Percentiles rank a stretch among this genome's conserved stretches.
These are phyloP conservation scores for Neopestalotiopsis clavispora DNA, from an alignment of 2,329 filamentous ascomycete species.

Conservation along the genomic window DNA sequence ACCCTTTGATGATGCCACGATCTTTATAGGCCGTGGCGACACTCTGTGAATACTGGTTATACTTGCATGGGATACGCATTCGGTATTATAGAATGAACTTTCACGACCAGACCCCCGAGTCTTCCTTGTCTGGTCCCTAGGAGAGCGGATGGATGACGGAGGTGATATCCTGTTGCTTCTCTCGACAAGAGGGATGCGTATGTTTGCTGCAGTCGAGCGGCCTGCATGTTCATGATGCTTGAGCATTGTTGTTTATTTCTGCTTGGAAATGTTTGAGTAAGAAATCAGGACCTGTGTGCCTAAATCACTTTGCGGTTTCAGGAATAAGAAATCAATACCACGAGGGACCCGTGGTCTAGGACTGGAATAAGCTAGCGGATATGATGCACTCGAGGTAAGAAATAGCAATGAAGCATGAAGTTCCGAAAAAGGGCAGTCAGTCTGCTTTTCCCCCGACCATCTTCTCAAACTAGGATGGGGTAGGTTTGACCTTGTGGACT, in stretches of 20 bases:
- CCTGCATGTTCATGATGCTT: background rate
- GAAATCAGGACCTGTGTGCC: background rate
- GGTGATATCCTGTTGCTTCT: conserved; percentile 20
- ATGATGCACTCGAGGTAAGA: no score
- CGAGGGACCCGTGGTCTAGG: background rate
- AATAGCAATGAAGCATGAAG: background rate
- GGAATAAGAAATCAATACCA: background rate
- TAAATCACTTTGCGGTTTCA: background rate
- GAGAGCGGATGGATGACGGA: conserved; percentile 28
- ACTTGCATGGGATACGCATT: conserved; percentile 35
- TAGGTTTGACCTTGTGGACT: background rate
- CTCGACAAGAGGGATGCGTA: conserved; percentile 20
- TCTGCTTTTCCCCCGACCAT: background rate
- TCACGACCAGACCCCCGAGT: conserved; percentile 38
- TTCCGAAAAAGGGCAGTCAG: background rate
- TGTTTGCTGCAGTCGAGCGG: background rate
- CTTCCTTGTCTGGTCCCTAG: conserved; percentile 43
- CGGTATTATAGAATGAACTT: conserved; percentile 42
- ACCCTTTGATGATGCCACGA: conserved; percentile 21
- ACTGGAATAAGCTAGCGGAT: background rate
- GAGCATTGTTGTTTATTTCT: background rate
- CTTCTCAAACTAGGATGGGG: background rate
- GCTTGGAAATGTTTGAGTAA: background rate
- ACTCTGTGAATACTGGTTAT: conserved; percentile 6
- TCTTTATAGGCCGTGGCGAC: conserved; percentile 19